Conservation (phyloP, 257 asterid species). For the Solanum dulcamara region DNA sequence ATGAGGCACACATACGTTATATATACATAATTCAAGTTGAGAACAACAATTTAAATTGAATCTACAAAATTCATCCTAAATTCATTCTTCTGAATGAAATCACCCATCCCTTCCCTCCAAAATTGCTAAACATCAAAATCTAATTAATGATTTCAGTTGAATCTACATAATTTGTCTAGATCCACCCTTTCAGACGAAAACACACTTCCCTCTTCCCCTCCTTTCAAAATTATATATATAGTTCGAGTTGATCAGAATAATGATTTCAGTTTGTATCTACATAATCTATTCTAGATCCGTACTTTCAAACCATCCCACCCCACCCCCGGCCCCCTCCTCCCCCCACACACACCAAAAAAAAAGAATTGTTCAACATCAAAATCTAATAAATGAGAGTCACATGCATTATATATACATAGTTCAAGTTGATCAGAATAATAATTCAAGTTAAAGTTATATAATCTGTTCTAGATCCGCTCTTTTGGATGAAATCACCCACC, state of each 20-base stretch:
- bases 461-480: neutral
- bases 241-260: neutral
- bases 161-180: neutral
- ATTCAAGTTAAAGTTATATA: neutral
- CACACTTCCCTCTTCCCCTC: neutral
- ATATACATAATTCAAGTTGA: neutral
- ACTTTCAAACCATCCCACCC: too few relatives aligned
- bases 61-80: neutral
- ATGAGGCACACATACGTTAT: slow-evolving; percentile 20
- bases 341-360: too few relatives aligned
- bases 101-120: neutral
- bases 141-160: neutral
- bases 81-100: too few relatives aligned
- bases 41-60: neutral
- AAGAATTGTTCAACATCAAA: neutral
- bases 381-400: slow-evolving; percentile 28
- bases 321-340: too few relatives aligned
- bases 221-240: neutral
- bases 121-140: too few relatives aligned
- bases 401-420: neutral
- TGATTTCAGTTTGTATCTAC: neutral
- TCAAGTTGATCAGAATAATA: neutral
- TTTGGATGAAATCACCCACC: neutral
- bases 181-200: neutral
- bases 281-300: neutral